Evolutionary conservation across 1,139 yeast species (phyloP), one percentile per base, ranked within the genome.

Genomic region (Protomyces pachydermus): DNA sequence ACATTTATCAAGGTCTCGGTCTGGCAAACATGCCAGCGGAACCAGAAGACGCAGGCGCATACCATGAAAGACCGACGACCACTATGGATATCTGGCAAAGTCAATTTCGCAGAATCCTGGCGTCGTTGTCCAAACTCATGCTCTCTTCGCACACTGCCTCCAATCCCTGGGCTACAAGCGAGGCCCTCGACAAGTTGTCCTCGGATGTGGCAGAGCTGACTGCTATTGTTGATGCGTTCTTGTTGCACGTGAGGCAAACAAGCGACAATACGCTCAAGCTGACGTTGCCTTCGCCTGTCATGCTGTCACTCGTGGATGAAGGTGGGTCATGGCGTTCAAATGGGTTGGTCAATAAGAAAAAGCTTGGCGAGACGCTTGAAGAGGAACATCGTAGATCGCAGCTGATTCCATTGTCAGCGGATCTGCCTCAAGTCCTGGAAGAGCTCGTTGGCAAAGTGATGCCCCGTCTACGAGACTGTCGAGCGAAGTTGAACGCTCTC

Each of bases 281-380:
- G 14, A 42, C 48, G 2, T 20, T 18, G 4, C 6, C 20, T 4
- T 10, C 68, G 4, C 63, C 56, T 8, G 65, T 63, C 50, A 38
- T 65, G 32, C 61, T 57, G 20, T 39, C 54, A 18, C 61, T 64
- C n/a, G 46, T 42, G 48, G 18, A 42, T 10, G 48, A 53, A 32
- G 68, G 68, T 8, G 68, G 67, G 3, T 58, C 64, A 34, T 68
- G 69, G 69, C 66, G 32, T 14, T 66, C 64, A 18, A 66, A 68
- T 37, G 68, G 67, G 2, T 35, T 65, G 18, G 32, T 52, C 10
- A 18, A 23, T 10, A 6, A 28, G 32, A 23, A 52, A 23, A 38
- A 34, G 20, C 28, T 61, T 3, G 38, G 60, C 14, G 54, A 56
- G 6, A 55, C 61, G 12, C 46, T 54, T 16, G 46, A 45, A 25